Conservation (phyloP, 2,329 filamentous ascomycete species). For the Trichoderma arundinaceum region DNA sequence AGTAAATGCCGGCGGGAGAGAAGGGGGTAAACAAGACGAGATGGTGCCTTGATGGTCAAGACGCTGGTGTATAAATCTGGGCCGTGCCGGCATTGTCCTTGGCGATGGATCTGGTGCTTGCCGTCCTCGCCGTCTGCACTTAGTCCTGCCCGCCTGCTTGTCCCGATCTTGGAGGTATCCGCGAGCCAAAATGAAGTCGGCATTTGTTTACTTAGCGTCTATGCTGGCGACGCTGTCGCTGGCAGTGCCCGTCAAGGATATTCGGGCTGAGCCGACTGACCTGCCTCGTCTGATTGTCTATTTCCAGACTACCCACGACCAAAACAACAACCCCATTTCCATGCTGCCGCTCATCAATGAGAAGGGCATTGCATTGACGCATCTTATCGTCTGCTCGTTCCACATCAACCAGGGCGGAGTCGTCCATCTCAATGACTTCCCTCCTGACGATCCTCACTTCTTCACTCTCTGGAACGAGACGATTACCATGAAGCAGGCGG, state of each 20-base stretch:
- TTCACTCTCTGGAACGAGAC: constrained; percentile 80
- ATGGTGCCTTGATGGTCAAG: not conserved
- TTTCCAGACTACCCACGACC: constrained; percentile 55
- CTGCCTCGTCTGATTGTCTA: constrained; percentile 55
- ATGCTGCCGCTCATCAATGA: constrained; percentile 54
- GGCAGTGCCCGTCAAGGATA: constrained; percentile 19
- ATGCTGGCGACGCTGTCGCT: constrained; percentile 30
- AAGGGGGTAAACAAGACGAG: not conserved
- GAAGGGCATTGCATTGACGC: constrained; percentile 62
- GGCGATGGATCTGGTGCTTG: constrained; percentile 7
- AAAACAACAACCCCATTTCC: constrained; percentile 51
- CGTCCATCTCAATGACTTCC: constrained; percentile 79
- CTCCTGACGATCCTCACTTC: constrained; percentile 67
- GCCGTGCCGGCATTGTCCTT: not conserved
- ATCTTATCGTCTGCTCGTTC: constrained; percentile 82
- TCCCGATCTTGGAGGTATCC: not conserved
- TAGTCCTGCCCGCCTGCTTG: not conserved
- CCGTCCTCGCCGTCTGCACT: not conserved
- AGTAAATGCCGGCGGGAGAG: not conserved
- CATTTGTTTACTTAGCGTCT: constrained; percentile 21
- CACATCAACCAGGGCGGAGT: constrained; percentile 73
- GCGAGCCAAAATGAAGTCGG: constrained; percentile 28
- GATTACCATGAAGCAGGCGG: constrained; percentile 68
- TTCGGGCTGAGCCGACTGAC: constrained; percentile 30
- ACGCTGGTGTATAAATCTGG: not conserved